Evolutionary conservation across 306 rosid genomes (phyloP), one percentile per base, ranked within the genome.

Genomic region (Clitoria ternatea): DNA sequence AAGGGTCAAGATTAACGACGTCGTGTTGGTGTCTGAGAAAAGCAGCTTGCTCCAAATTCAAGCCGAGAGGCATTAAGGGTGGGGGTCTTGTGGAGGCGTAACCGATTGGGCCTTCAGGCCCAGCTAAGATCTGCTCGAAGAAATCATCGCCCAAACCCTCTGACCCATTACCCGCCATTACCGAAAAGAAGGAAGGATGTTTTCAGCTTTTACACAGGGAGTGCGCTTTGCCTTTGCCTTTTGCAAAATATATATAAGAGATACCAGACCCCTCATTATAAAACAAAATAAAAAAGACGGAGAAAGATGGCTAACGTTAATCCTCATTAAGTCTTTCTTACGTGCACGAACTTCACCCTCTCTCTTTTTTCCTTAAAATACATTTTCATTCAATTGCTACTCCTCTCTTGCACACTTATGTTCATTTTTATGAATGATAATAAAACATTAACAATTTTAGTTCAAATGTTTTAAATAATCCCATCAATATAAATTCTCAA

Each of bases 131-230:
- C 96, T 95, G 92, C 78, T 91, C 97, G 17, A 91, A 80, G 80
- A 91, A 91, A 84, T 91, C 97, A 37, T 95, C 99, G 0, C 91
- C 91, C 29, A 91, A 81, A 6, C 96, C 91, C 78, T 89, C 92
- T 9, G 90, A 82, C 11, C 84, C 76, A 70, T 86, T 88, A 19
- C 91, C 89, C 49, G 92, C 95, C 99, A 94, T 94, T 18, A 10
- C 0, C 6, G n/a, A n/a, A n/a, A n/a, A n/a, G n/a, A n/a, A n/a
- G n/a, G n/a, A n/a, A n/a, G n/a, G n/a, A n/a, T n/a, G n/a, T n/a
- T n/a, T n/a, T n/a, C n/a, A n/a, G n/a, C n/a, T n/a, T n/a, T n/a
- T n/a, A n/a, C n/a, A n/a, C n/a, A n/a, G n/a, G n/a, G 8, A 72
- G 73, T 72, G 85, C 76, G 76, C 60, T 48, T 1, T 36, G 35